Evolutionary conservation across 495 filamentous ascomycete genomes (phyloP), one percentile per base, ranked within the genome.

Genomic region (Annulohypoxylon stygium): DNA sequence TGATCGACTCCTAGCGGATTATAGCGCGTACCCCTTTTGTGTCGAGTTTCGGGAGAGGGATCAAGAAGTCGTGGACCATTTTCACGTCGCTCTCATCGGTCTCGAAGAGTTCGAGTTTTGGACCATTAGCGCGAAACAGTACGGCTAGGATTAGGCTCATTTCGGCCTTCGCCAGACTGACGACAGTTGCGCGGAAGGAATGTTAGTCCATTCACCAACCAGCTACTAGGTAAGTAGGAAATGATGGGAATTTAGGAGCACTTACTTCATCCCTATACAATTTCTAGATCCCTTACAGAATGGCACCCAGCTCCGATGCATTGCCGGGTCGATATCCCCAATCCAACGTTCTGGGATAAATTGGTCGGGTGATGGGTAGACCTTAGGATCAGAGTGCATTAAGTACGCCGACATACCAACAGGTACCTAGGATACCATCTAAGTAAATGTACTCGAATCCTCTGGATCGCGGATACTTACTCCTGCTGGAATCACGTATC

Each of bases 281-380:
- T 75, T 74, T 51, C 86, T 64, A 2, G 78, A 78, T 3, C 86
- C 85, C 61, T 80, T 82, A 20, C 67, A 78, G 59, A 87, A 87
- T 0, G 80, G 64, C 16, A 83, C 78, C 45, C 84, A 69, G 57
- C 85, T 86, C 33, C 76, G 76, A 14, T 85, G 18, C 16, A 62
- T 16, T 12, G 2, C n/a, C 14, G 66, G 57, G 43, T 69, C 57
- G 26, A 61, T 36, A n/a, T 69, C 66, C 20, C 66, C 75, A 9
- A 84, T 74, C 85, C 85, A 88, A 34, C 86, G 82, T 33, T 83
- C 79, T 0, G 86, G 86, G 12, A 80, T 65, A 70, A 87, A 87
- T 16, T 57, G 64, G 14, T 78, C 55, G 0, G 85, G 83, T 10
- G 83, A 70, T 1, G 83, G 79, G 67, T 84, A 88, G 26, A 84